These are phyloP conservation scores for Dentipellis sp. DNA, from an alignment of 768 basidiomycete species.

Conservation along the genomic window DNA sequence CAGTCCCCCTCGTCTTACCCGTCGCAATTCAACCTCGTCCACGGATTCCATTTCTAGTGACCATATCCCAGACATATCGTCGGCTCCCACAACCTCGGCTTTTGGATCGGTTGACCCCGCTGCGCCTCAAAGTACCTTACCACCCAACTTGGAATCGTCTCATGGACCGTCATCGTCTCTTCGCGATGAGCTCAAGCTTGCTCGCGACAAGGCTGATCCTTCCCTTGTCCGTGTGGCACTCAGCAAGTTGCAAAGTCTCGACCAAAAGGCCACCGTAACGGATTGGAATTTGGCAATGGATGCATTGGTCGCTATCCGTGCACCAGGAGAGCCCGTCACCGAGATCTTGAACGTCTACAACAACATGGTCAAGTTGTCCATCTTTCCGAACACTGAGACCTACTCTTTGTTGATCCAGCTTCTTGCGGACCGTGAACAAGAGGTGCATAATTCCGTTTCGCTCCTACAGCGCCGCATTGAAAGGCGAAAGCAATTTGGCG, in stretches of 20 bases:
- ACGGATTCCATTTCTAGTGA: conserved; percentile 13
- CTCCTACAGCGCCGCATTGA: conserved; percentile 25
- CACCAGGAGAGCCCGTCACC: conserved; percentile 42
- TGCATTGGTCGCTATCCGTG: conserved; percentile 39
- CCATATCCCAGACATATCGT: conserved; percentile 1
- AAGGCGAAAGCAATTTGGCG: conserved; percentile 28
- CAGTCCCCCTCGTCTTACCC: conserved; percentile 24
- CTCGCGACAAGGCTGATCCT: not conserved
- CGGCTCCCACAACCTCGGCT: not conserved
- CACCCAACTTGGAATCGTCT: conserved; percentile 4
- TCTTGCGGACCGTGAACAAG: conserved; percentile 58
- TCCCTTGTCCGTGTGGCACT: conserved; percentile 26
- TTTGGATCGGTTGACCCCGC: conserved; percentile 15
- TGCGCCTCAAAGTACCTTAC: conserved; percentile 18
- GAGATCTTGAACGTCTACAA: conserved; percentile 62
- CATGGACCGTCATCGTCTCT: not conserved
- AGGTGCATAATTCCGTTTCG: conserved; percentile 39
- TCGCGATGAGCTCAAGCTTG: not conserved
- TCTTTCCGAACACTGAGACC: conserved; percentile 55
- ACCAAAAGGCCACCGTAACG: conserved; percentile 27
- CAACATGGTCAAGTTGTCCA: conserved; percentile 49
- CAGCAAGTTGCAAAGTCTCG: conserved; percentile 10
- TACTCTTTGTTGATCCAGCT: conserved; percentile 53
- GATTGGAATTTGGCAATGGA: conserved; percentile 59
- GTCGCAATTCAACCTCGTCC: conserved; percentile 35